Base-by-base conservation (phyloP, 352 stramenopile species). In the Globisporangium cystogenes region DNA sequence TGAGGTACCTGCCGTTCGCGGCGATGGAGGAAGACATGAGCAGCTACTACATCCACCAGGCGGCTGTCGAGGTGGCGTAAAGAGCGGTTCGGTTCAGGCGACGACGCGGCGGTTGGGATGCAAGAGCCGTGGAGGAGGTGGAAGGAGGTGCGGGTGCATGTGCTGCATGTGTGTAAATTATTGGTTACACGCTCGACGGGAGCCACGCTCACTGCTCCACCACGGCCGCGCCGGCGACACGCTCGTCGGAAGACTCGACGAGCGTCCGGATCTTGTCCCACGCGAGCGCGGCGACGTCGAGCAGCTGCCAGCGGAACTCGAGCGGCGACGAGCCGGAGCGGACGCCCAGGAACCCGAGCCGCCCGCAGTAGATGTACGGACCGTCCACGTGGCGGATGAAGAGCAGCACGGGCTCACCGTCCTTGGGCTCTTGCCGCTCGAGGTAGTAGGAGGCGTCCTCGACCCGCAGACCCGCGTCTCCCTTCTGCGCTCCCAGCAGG, bases 331-430 rank as follows among this genome's bases (percentile, higher is more conserved):
- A 61, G 12, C 29, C 43, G 1, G 51, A 21, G 14, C 54, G 51
- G 26, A 75, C 47, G 12, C 78, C 78, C 18, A 89, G 56, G 31
- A 79, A 79, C 0, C 69, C 75, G n/a, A 87, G 50, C 8, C 65
- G 73, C 0, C 78, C 78, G 41, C 73, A 85, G 59, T 89, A 89
- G 29, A 89, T 72, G 67, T 89, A 87, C 12, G 78, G 68, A 0
- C 72, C 70, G 37, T 77, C 59, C 0, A 67, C 55, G n/a, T 84
- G 64, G 29, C 70, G 67, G 16, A 86, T 47, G 47, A 89, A 87
- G 5, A 87, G 60, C 8, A 86, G 46, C 49, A 87, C 58, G 1
- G 67, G 73, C 2, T 68, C 27, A n/a, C n/a, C n/a, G n/a, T n/a
- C n/a, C n/a, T n/a, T n/a, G n/a, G n/a, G 40, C 20, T 42, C 14